A percentile compares a stretch with the other conserved stretches of the same genome.
Evolutionary conservation across 176 grass and related monocot species (phyloP).

Genomic region (Bromus sterilis): DNA sequence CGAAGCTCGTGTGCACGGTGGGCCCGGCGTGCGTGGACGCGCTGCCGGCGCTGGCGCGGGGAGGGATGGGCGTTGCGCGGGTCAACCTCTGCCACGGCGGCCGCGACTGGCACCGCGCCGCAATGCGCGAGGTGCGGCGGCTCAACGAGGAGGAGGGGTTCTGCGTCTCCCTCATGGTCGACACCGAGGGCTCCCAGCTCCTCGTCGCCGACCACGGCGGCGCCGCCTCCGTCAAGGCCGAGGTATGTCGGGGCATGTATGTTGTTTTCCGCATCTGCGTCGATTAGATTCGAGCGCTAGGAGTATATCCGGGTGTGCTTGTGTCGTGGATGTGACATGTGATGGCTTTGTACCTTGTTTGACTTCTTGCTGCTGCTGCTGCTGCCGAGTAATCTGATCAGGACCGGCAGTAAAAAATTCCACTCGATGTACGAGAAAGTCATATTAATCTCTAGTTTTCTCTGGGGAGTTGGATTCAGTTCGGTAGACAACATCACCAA

Average conservation of each 20-base stretch:
- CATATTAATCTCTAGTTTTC: not conserved
- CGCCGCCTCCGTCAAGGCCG: slow-evolving; percentile 42
- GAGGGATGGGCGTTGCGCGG: slow-evolving; percentile 63
- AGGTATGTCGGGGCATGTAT: slow-evolving; percentile 17
- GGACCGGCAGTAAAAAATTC: not conserved
- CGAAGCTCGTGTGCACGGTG: slow-evolving; percentile 66
- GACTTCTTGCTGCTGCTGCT: not conserved
- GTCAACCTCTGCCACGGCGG: slow-evolving; percentile 67
- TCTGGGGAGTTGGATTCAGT: not conserved
- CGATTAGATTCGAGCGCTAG: not conserved
- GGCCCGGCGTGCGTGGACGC: slow-evolving; percentile 40
- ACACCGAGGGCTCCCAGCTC: slow-evolving; percentile 64
- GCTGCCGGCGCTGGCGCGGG: slow-evolving; percentile 49
- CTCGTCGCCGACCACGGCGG: slow-evolving; percentile 52
- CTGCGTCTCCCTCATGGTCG: slow-evolving; percentile 67
- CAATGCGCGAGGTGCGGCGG: slow-evolving; percentile 37
- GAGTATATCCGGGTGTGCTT: not conserved
- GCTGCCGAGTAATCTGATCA: not conserved
- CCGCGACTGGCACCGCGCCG: slow-evolving; percentile 48
- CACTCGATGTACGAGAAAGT: not conserved
- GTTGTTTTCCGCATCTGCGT: not conserved
- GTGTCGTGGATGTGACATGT: too few relatives aligned
- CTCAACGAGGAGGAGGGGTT: slow-evolving; percentile 59
- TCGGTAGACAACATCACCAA: not conserved
- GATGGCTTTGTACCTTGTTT: not conserved